Evolutionary conservation across 495 filamentous ascomycete species (phyloP), one percentile per base, ranked within the genome.

Genomic region (Penicillium bovifimosum): DNA sequence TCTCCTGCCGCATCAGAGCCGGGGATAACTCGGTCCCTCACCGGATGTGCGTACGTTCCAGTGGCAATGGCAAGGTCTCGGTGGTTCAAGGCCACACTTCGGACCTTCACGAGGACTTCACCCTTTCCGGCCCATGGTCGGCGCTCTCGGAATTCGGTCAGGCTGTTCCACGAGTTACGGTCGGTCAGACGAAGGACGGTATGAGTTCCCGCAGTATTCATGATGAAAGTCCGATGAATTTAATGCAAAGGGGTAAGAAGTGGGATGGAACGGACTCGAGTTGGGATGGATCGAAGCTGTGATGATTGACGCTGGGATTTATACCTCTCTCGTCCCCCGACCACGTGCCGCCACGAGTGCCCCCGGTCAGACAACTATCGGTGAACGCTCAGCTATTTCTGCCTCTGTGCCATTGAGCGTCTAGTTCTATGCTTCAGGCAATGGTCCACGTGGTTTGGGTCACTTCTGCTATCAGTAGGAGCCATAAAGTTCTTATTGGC

Each of bases 1-100:
- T 77, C 79, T 24, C 87, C 87, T 0, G 87, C 80, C 39, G 84
- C 86, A 58, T 92, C 87, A 6, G 86, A 90, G 26, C 64, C 75
- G 4, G 84, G 77, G 5, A 90, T 74, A 6, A 90, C 71, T 39
- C 73, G 73, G n/a, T 79, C 64, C 20, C 64, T 64, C n/a, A 76
- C 59, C 0, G 77, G 61, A 64, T 87, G 86, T 10, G 80, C 78
- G 60, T 90, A 91, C 59, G 68, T 64, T 61, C 73, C 76, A 57
- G 69, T 75, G n/a, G 84, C 76, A 43, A 91, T 85, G 49, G 81
- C 76, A 50, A 88, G 70, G 59, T 90, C 86, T 43, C 87, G 78
- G 70, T 80, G 90, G 70, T 90, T 90, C 39, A 91, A 71, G 0
- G 87, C 86, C 2, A 78, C 83, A 24, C 74, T 17, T 17, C 27